A percentile compares a stretch with the other conserved stretches of the same genome.
These are phyloP conservation scores for Hymenoscyphus scutula DNA, from an alignment of 2,329 filamentous ascomycete genomes.

Conservation along the genomic window DNA sequence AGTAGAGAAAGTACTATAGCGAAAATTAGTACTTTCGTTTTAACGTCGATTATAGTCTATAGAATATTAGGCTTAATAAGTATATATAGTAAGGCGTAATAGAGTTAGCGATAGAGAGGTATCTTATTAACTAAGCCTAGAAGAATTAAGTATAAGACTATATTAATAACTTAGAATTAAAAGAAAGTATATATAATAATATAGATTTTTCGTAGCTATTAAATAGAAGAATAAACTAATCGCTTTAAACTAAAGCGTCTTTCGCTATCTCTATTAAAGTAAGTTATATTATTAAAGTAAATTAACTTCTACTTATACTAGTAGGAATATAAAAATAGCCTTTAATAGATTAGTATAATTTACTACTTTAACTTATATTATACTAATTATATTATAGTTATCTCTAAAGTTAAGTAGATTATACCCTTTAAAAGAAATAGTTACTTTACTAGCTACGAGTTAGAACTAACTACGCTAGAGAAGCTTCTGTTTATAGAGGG, in stretches of 20 bases:
- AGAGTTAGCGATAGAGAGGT: slow-evolving; percentile 30
- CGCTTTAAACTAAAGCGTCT: too few species aligned
- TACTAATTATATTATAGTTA: slow-evolving; percentile 11
- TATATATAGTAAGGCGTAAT: slow-evolving; percentile 26
- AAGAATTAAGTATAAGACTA: too few species aligned
- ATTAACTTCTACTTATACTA: too few species aligned
- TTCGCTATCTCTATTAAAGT: too few species aligned
- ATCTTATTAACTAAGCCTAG: slow-evolving; percentile 10
- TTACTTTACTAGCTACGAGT: neutral
- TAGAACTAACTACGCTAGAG: neutral
- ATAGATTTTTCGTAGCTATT: too few species aligned
- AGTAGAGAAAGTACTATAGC: slow-evolving; percentile 30
- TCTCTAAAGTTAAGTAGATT: slow-evolving; percentile 6
- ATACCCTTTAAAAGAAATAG: slow-evolving; percentile 5
- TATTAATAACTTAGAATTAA: too few species aligned
- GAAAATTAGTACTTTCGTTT: slow-evolving; percentile 37
- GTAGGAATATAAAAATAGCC: neutral
- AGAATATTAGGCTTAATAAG: slow-evolving; percentile 31
- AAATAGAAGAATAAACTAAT: too few species aligned
- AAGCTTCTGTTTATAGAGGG: neutral
- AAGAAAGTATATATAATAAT: too few species aligned
- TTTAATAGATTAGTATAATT: slow-evolving; percentile 28
- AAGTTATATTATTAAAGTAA: too few species aligned
- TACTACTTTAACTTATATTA: slow-evolving; percentile 3
- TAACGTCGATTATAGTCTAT: slow-evolving; percentile 37